Percentiles rank a stretch among this genome's conserved stretches.
phyloP scores from a whole-genome alignment of 495 filamentous ascomycete species.

The Copromyces sp. region DNA sequence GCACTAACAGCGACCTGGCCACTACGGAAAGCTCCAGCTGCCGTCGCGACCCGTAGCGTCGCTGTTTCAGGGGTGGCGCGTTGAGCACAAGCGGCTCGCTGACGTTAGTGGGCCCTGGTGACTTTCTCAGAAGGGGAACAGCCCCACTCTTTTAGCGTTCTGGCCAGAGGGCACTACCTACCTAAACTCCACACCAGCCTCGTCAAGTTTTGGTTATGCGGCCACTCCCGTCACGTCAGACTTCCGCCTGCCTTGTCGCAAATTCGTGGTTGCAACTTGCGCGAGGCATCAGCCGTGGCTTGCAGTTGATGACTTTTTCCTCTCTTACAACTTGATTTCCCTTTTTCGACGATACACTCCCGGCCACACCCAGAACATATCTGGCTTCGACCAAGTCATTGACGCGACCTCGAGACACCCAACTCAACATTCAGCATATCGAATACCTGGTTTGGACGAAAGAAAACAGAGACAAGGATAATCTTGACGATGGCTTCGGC shows the following conservation, averaged over 20 bases:
- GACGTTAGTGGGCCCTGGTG: background rate
- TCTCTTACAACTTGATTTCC: background rate
- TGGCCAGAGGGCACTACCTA: too few relatives aligned
- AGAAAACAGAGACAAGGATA: background rate
- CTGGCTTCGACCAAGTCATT: background rate
- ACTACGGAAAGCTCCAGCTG: background rate
- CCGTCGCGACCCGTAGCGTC: background rate
- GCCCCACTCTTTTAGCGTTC: background rate
- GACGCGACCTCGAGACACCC: background rate
- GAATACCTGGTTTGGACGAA: background rate
- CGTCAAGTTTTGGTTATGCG: background rate
- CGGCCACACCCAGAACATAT: background rate
- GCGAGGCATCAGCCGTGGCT: background rate
- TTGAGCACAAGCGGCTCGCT: background rate
- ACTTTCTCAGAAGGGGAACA: background rate
- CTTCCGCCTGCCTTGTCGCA: background rate
- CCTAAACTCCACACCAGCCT: background rate
- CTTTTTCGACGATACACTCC: background rate
- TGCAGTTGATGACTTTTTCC: background rate
- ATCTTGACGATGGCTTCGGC: constrained; percentile 15
- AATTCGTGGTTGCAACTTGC: background rate
- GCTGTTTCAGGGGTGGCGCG: background rate
- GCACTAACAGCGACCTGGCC: background rate
- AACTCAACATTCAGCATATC: background rate
- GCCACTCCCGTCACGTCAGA: background rate